Base-by-base conservation (phyloP, 2,329 filamentous ascomycete genomes). In the Xylaria polymorpha region DNA sequence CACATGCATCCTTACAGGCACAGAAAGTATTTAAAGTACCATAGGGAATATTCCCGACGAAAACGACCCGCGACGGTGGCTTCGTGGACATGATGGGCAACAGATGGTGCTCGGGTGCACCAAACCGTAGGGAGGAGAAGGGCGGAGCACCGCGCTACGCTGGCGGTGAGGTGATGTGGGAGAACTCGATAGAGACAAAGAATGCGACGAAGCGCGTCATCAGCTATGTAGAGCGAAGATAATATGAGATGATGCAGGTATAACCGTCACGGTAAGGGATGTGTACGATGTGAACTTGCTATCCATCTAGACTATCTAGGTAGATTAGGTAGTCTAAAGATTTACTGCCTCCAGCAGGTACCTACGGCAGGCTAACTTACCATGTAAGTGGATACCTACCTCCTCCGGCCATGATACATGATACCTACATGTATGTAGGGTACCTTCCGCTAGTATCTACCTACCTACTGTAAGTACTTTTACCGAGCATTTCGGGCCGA, bases 21-120 rank as follows among this genome's bases (percentile, higher is more conserved):
- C 4, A 32, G 25, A 2, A 29, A 29, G 35, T 20, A 12, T 55
- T 44, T 53, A 37, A 55, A 44, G 12, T 70, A 91, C 91, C 92
- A 81, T 94, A 94, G n/a, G 91, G 90, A 74, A 94, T 94, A 77
- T 95, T 94, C 73, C 92, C 93, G 67, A 95, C 92, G 79, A 96
- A 96, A 69, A 95, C 91, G 35, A 94, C 91, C 71, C 91, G 88
- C 18, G 92, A 93, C 14, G 89, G 91, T 78, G 90, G 91, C 82
- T 93, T 93, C 75, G 87, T 88, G 79, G 86, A 93, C 91, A 88
- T 94, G 79, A 75, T 86, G 84, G 53, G 25, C 43, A 61, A 55
- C 37, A 58, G 56, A 51, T 55, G 18, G 65, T 46, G 60, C 69
- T 46, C 48, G 44, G 61, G 51, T 46, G 62, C 56, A 51, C 66